phyloP scores from a whole-genome alignment of 495 filamentous ascomycete genomes.

The Aspergillus asperescens region DNA sequence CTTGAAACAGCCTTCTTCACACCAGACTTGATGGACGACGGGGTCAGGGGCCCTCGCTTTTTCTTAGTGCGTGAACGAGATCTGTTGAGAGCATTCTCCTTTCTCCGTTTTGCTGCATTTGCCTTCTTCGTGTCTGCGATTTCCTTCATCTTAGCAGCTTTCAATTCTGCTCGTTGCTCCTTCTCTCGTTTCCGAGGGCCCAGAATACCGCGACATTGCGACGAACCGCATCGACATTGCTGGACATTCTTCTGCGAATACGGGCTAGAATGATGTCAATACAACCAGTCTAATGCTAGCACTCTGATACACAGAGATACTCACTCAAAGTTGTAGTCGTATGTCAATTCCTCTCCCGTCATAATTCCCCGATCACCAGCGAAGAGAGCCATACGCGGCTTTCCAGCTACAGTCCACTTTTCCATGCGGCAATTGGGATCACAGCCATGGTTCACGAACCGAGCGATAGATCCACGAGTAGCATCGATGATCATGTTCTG shows the following conservation, averaged over 20 bases:
- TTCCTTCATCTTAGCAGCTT: slow-evolving; percentile 36
- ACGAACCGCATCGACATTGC: slow-evolving; percentile 72
- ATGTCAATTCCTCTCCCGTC: slow-evolving; percentile 95
- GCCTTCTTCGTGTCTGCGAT: slow-evolving; percentile 35
- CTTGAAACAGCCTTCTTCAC: slow-evolving; percentile 35
- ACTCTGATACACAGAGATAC: slow-evolving; percentile 16
- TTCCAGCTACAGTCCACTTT: slow-evolving; percentile 93
- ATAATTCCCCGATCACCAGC: slow-evolving; percentile 83
- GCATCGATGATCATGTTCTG: slow-evolving; percentile 99
- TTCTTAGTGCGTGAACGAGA: slow-evolving; percentile 27
- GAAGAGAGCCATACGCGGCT: slow-evolving; percentile 95
- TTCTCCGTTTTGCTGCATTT: slow-evolving; percentile 30
- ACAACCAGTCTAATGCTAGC: background rate
- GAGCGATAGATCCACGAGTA: slow-evolving; percentile 88
- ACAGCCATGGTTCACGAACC: slow-evolving; percentile 98
- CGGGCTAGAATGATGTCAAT: slow-evolving; percentile 38
- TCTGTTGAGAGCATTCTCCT: slow-evolving; percentile 19
- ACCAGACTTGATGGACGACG: slow-evolving; percentile 34
- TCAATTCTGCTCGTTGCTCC: slow-evolving; percentile 34
- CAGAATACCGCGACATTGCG: slow-evolving; percentile 71
- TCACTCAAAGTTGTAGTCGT: slow-evolving; percentile 97
- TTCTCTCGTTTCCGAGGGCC: slow-evolving; percentile 64
- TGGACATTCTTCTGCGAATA: slow-evolving; percentile 79
- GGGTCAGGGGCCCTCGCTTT: slow-evolving; percentile 31
- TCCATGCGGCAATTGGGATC: slow-evolving; percentile 96